Base-by-base conservation (phyloP, 2,329 filamentous ascomycete species). In the Aureobasidium uvarum region DNA sequence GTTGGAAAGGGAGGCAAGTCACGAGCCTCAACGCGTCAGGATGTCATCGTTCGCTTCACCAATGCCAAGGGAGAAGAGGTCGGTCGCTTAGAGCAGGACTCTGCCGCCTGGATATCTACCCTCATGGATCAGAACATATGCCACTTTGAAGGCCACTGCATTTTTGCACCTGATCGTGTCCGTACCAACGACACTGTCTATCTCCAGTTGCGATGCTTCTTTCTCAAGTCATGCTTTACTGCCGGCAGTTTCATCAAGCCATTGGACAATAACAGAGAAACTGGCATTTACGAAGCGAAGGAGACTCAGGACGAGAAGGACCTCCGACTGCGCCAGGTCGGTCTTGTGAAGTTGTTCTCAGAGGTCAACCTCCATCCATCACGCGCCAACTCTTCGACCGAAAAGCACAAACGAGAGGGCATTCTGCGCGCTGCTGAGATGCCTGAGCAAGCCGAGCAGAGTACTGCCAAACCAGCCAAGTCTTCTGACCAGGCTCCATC, bases 151-250 rank as follows among this genome's bases (percentile, higher is more conserved):
- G 95, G 90, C 6, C 86, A 85, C 14, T 96, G 92, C 72, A 92
- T 99, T 1, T 98, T 90, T 75, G 91, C 91, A 0, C 93, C 93
- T 0, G 94, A 98, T 65, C 83, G 86, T 54, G 77, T 98, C 55
- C 84, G 91, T 58, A 95, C 93, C 10, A 96, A 96, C 72, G 95
- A 99, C 72, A 98, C 92, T 0, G 84, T 99, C n/a, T 96, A 94
- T 71, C 77, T 99, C 7, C 95, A 99, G 75, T 78, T 99, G 51
- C 84, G 85, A 63, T 95, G 90, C 73, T 96, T 84, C 64, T 76
- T 99, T 45, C 81, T 95, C 18, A 85, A 81, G 66, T 85, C 85
- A 20, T 89, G 92, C 0, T 98, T 99, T 71, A 84, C 88, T 58
- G 83, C 81, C 50, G 81, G 80, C 3, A 81, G 81, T 2, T 87